A percentile compares a stretch with the other conserved stretches of the same genome.
phyloP scores from a whole-genome alignment of 441 rosid species.

The Kokia cookei region DNA sequence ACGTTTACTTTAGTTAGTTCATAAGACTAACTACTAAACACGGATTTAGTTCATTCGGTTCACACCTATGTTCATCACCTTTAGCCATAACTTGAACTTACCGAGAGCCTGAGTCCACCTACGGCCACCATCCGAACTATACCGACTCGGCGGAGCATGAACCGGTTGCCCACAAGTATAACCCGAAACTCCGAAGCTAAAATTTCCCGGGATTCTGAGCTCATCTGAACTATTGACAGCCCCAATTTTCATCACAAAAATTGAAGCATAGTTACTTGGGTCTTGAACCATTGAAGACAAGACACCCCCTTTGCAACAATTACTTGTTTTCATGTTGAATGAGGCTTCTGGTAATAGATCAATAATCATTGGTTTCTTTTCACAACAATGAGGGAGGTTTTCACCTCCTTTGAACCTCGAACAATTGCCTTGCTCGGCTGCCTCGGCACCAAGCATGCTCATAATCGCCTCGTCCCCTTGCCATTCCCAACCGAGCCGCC shows the following conservation, averaged over 20 bases:
- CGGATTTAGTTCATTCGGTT: too few species aligned
- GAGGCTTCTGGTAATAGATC: conserved; percentile 73
- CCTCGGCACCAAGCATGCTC: conserved; percentile 71
- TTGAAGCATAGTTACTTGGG: conserved; percentile 27
- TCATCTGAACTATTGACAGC: conserved; percentile 29
- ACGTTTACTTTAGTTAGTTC: too few species aligned
- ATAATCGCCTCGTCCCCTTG: conserved; percentile 53
- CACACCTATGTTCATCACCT: too few species aligned
- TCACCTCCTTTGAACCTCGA: conserved; percentile 22
- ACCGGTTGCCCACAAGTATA: conserved; percentile 48
- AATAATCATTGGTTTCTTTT: conserved; percentile 46
- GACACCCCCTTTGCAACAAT: conserved; percentile 78
- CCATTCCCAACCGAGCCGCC: conserved; percentile 78
- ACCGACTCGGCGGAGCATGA: conserved; percentile 44
- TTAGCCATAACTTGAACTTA: conserved; percentile 13
- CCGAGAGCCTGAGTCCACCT: conserved; percentile 73
- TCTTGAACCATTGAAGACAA: conserved; percentile 59
- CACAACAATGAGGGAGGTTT: conserved; percentile 68
- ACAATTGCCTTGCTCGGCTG: conserved; percentile 86
- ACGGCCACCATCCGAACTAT: conserved; percentile 42
- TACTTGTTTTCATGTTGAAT: conserved; percentile 36
- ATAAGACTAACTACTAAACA: too few species aligned
- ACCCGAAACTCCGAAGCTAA: conserved; percentile 55
- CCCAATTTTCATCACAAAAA: conserved; percentile 9
- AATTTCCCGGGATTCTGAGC: conserved; percentile 47